Conservation (phyloP, 2,329 filamentous ascomycete species). For the Talaromyces sp. region DNA sequence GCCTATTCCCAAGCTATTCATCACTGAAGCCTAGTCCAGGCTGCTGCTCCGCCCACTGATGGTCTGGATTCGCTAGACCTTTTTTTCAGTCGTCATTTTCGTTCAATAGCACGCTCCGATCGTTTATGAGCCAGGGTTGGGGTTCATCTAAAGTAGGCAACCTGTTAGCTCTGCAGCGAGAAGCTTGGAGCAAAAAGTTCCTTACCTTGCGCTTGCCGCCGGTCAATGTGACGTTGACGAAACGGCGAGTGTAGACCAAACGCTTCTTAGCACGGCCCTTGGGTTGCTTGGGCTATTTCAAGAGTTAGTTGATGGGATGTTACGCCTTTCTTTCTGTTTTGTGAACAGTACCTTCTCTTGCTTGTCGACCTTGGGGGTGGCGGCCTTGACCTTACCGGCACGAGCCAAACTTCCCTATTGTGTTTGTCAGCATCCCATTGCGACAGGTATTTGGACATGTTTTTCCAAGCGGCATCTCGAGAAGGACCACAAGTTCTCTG, state of each 20-base stretch:
- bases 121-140: constrained; percentile 19
- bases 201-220: constrained; percentile 91
- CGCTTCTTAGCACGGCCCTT: constrained; percentile 94
- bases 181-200: background rate
- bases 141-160: constrained; percentile 16
- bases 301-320: constrained; percentile 59
- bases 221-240: constrained; percentile 89
- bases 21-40: constrained; percentile 2
- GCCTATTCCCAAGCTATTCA: constrained; percentile 8
- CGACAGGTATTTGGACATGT: background rate
- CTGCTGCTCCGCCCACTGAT: constrained; percentile 1
- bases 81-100: constrained; percentile 9
- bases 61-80: background rate
- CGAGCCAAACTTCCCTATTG: constrained; percentile 65
- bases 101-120: constrained; percentile 8
- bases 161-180: background rate
- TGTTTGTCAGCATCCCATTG: background rate
- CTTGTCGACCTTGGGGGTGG: constrained; percentile 64
- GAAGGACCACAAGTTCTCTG: background rate
- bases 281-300: constrained; percentile 89
- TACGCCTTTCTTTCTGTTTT: too few relatives aligned
- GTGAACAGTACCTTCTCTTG: constrained; percentile 17
- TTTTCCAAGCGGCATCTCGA: background rate
- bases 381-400: constrained; percentile 89
- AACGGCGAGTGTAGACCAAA: constrained; percentile 86